A percentile compares a stretch with the other conserved stretches of the same genome.
Evolutionary conservation across 202 grass and related monocot species (phyloP).

Genomic region (Musa balbisiana): DNA sequence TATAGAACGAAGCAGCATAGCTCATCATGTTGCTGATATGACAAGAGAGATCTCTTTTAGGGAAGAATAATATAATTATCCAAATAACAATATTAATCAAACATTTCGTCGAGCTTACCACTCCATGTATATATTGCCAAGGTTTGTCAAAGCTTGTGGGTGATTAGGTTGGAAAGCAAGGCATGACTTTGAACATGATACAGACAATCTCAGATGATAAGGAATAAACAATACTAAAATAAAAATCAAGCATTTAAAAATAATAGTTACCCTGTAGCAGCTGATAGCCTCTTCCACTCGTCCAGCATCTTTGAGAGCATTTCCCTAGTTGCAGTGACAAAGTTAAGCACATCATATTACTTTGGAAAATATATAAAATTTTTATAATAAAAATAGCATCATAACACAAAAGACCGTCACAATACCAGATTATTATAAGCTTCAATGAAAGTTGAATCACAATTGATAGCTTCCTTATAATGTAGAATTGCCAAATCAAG

Average conservation of each 20-base stretch:
- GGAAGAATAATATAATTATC: background rate
- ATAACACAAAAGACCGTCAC: slow-evolving; percentile 3
- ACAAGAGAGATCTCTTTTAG: slow-evolving; percentile 4
- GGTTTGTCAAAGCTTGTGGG: slow-evolving; percentile 89
- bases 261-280: slow-evolving; percentile 64
- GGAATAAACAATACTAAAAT: background rate
- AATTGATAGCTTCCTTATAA: slow-evolving; percentile 81
- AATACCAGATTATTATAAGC: slow-evolving; percentile 89
- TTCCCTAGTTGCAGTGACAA: slow-evolving; percentile 46
- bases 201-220: slow-evolving; percentile 13
- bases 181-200: slow-evolving; percentile 54
- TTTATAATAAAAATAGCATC: background rate
- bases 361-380: no score
- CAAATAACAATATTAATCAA: background rate
- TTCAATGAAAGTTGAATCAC: slow-evolving; percentile 67
- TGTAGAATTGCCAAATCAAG: slow-evolving; percentile 82
- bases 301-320: slow-evolving; percentile 98
- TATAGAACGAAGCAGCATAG: slow-evolving; percentile 80
- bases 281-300: slow-evolving; percentile 95
- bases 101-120: slow-evolving; percentile 46
- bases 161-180: slow-evolving; percentile 86
- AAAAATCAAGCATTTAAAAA: background rate
- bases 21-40: slow-evolving; percentile 67
- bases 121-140: slow-evolving; percentile 99
- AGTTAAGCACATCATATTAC: background rate